Base-by-base conservation (phyloP, 1,139 yeast genomes). In the Sugiyamaella castrensis region DNA sequence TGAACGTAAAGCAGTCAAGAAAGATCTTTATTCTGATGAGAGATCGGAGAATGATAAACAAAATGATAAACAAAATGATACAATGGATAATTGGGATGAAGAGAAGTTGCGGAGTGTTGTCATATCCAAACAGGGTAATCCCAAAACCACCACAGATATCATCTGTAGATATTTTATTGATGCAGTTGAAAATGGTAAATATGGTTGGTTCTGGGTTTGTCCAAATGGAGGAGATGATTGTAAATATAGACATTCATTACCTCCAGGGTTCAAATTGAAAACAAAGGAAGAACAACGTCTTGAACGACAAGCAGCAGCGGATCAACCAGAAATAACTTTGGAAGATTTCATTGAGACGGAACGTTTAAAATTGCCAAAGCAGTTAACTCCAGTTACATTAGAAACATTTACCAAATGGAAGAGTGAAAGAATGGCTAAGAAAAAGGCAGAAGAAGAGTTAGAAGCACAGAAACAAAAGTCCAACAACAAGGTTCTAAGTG, bases 181-280 rank as follows among this genome's bases (percentile, higher is more conserved):
- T 53, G 98, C 98, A 0, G 98, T 94, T 53, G 98, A 94, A 66
- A 89, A 89, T 64, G 94, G 95, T 51, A 91, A 92, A 67, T 92
- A 94, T 66, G 98, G 99, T 61, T 92, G 98, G 98, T 91, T 92
- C 71, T 92, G 98, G 99, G 79, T 80, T 30, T 92, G 99, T 73
- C 99, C 98, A 33, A 87, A 87, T 61, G 92, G 92, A 37, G 97
- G 96, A 56, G 82, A 84, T 58, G 84, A 81, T 50, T 94, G 99
- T 79, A 92, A 85, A 74, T 94, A 94, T 73, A 82, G 80, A 69
- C 99, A 94, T 70, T 85, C 98, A n/a, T 76, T 94, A 61, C 99
- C 99, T 38, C 89, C 94, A 40, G 99, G 98, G 1, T 94, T 89
- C 69, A 95, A 88, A 48, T 79, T 94, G 71, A 94, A 92, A 76